phyloP scores from a whole-genome alignment of 805 yeast species.

The Saccharomyces kudriavzevii region DNA sequence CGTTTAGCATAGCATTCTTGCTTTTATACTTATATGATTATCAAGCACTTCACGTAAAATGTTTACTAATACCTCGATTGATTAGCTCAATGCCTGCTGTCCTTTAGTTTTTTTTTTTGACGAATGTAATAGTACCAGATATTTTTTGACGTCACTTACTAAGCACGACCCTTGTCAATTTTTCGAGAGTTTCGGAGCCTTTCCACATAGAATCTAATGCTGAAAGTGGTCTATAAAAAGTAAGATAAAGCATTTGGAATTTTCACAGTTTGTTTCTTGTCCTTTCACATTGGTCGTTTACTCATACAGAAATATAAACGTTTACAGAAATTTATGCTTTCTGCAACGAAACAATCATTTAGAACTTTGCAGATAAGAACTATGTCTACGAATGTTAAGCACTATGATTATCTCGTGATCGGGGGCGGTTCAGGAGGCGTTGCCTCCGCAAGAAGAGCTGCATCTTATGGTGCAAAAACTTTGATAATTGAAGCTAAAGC shows the following conservation, averaged over 20 bases:
- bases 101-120: background rate
- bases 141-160: background rate
- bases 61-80: background rate
- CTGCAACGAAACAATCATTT: background rate
- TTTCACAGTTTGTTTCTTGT: background rate
- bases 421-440: constrained; percentile 99
- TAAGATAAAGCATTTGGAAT: background rate
- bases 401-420: constrained; percentile 86
- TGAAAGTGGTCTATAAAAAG: background rate
- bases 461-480: constrained; percentile 84
- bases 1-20: background rate
- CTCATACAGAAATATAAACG: background rate
- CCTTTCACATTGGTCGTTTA: no score
- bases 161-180: background rate
- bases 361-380: constrained; percentile 10
- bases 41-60: background rate
- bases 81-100: background rate
- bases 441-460: constrained; percentile 96
- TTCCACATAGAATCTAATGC: background rate
- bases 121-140: background rate
- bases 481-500: constrained; percentile 70
- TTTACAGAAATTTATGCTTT: background rate
- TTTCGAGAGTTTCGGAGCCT: background rate
- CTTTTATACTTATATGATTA: background rate
- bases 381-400: constrained; percentile 53